These are phyloP conservation scores for Aspergillus udagawae DNA, from an alignment of 2,329 filamentous ascomycete species.

Conservation along the genomic window DNA sequence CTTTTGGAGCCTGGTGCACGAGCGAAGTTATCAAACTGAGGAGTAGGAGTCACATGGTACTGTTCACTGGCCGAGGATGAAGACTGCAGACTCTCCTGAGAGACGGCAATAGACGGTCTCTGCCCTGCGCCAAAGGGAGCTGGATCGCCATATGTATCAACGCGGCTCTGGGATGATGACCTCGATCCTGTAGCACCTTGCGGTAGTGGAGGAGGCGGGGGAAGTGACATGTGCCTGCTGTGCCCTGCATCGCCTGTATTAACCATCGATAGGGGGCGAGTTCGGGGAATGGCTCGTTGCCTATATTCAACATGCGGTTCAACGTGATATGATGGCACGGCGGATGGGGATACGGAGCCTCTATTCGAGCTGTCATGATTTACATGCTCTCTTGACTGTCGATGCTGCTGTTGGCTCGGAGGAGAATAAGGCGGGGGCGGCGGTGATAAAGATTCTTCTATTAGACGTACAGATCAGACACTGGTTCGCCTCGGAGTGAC, in stretches of 20 bases:
- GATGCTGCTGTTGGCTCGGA: conserved; percentile 23
- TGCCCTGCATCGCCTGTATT: conserved; percentile 23
- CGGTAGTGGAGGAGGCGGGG: conserved; percentile 34
- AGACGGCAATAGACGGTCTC: conserved; percentile 16
- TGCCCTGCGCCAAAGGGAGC: conserved; percentile 14
- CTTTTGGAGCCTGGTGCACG: conserved; percentile 40
- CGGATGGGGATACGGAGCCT: conserved; percentile 16
- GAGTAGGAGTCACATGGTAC: conserved; percentile 7
- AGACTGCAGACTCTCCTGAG: conserved; percentile 19
- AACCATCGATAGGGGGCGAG: conserved; percentile 32
- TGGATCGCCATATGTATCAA: conserved; percentile 23
- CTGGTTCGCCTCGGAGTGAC: not conserved
- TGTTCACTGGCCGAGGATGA: conserved; percentile 13
- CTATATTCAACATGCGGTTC: conserved; percentile 22
- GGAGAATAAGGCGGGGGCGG: conserved; percentile 40
- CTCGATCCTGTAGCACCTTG: conserved; percentile 26
- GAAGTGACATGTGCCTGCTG: conserved; percentile 27
- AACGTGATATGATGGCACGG: conserved; percentile 14
- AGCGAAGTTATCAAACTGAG: conserved; percentile 20
- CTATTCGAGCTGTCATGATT: conserved; percentile 8
- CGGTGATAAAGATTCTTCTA: conserved; percentile 29
- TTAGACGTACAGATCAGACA: conserved; percentile 6
- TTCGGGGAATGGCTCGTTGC: conserved; percentile 21
- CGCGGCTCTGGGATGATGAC: conserved; percentile 31
- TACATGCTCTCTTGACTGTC: conserved; percentile 13